These are phyloP conservation scores for Malassezia slooffiae DNA, from an alignment of 1,284 basidiomycete species.

Conservation along the genomic window DNA sequence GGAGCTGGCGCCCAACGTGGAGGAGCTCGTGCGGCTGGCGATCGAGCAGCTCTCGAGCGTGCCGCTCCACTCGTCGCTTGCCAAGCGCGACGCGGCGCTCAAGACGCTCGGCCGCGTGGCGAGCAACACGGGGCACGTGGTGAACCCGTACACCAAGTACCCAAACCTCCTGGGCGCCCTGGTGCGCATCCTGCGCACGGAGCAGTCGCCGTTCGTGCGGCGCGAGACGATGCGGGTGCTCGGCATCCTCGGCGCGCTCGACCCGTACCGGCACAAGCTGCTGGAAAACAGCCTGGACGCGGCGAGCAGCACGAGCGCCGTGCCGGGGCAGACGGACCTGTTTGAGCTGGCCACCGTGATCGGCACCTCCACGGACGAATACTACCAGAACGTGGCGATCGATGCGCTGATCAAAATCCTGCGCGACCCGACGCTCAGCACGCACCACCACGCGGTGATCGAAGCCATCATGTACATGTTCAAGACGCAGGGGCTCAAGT, in stretches of 20 bases:
- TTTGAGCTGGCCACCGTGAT: slow-evolving; percentile 53
- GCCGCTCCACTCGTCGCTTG: slow-evolving; percentile 22
- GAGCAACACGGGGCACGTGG: slow-evolving; percentile 89
- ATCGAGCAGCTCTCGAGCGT: slow-evolving; percentile 71
- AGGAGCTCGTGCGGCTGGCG: slow-evolving; percentile 78
- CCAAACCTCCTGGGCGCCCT: slow-evolving; percentile 79
- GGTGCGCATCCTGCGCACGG: slow-evolving; percentile 74
- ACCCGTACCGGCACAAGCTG: slow-evolving; percentile 80
- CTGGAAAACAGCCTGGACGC: slow-evolving; percentile 68
- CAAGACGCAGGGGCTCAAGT: slow-evolving; percentile 93
- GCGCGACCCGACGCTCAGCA: slow-evolving; percentile 52
- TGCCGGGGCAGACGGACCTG: slow-evolving; percentile 50
- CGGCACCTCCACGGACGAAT: slow-evolving; percentile 60
- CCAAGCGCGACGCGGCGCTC: slow-evolving; percentile 73
- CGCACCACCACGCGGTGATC: slow-evolving; percentile 69
- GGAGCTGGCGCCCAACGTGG: slow-evolving; percentile 70
- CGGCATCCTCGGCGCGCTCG: slow-evolving; percentile 91
- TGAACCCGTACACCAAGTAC: slow-evolving; percentile 78
- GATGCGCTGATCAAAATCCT: slow-evolving; percentile 76
- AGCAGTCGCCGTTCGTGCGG: slow-evolving; percentile 58
- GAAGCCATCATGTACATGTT: slow-evolving; percentile 99
- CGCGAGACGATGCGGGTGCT: slow-evolving; percentile 84
- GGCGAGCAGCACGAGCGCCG: slow-evolving; percentile 58
- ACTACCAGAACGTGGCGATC: slow-evolving; percentile 94
- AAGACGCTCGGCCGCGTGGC: slow-evolving; percentile 89